Base-by-base conservation (phyloP, 1,284 basidiomycete species). In the Apiotrichum brassicae region DNA sequence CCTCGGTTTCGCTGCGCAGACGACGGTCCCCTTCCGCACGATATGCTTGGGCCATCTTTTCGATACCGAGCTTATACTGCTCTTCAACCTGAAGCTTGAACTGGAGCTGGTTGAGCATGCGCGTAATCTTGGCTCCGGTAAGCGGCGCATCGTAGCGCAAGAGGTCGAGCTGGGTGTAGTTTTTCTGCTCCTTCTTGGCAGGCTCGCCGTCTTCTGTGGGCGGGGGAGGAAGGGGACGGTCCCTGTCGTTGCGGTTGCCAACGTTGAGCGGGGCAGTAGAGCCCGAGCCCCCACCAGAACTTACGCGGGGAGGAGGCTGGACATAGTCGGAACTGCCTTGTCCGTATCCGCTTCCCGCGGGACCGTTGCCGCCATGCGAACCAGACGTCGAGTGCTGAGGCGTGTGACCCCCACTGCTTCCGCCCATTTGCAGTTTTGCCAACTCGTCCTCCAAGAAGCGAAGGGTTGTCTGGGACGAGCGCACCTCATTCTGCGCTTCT, bases 11-110 rank as follows among this genome's bases (percentile, higher is more conserved):
- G 26, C 81, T 82, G 62, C 86, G 81, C 34, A 89, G 85, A 68
- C 88, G 87, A 78, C 94, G 93, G 76, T 98, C 94, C 43, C 93
- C 93, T 64, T 97, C 94, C 9, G 86, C 87, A 64, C 91, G 84
- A 73, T 94, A 95, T 38, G 94, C 77, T 68, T 85, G 87, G 32
- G 87, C 88, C 93, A 99, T 99, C 78, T 97, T 97, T 74, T 98
- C 94, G 63, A 97, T 97, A 41, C 95, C 95, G 66, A 85, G 82
- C 78, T 95, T 95, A 79, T 97, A 97, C 75, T 98, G 93, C 77
- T 87, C 84, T 75, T 99, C 95, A 60, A 98, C 89, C 74, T 94
- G 90, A 46, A 97, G 84, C 77, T 98, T 98, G 82, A 97, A 97
- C 73, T 98, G 93, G 60, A 99, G 84, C 75, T 97, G 93, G 74